Evolutionary conservation across 345 rosid species (phyloP).

Genomic region (Dipteronia sinensis): DNA sequence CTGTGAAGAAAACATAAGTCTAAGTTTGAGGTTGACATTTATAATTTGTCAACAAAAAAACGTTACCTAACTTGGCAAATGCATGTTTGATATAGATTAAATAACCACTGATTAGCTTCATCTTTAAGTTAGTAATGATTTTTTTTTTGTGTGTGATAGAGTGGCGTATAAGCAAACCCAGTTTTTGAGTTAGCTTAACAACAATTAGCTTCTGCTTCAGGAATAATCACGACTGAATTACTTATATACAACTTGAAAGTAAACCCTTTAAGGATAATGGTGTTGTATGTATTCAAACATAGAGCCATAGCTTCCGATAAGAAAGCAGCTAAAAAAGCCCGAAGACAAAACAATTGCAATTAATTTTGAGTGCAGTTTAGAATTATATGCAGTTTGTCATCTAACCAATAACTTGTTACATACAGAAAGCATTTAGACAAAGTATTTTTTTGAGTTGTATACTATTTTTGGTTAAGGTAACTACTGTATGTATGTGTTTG

Average conservation of each 20-base stretch:
- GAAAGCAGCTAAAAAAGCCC: slow-evolving; percentile 46
- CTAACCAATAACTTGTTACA: slow-evolving; percentile 34
- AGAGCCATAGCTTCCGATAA: slow-evolving; percentile 46
- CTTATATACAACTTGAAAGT: neutral
- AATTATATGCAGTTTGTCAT: no score
- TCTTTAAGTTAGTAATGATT: slow-evolving; percentile 18
- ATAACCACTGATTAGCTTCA: slow-evolving; percentile 29
- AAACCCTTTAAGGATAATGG: slow-evolving; percentile 28
- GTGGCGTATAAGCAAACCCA: slow-evolving; percentile 45
- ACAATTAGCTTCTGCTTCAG: neutral
- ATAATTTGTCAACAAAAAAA: neutral
- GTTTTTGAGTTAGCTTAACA: neutral
- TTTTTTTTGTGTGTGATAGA: slow-evolving; percentile 1
- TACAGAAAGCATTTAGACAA: no score
- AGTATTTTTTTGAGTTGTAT: no score
- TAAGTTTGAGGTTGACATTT: slow-evolving; percentile 1
- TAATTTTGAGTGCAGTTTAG: no score
- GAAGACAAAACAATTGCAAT: no score
- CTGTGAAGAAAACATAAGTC: neutral
- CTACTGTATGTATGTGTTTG: no score
- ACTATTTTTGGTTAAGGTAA: no score
- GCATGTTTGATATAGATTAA: slow-evolving; percentile 25
- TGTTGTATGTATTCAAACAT: slow-evolving; percentile 18
- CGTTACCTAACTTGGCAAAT: slow-evolving; percentile 19
- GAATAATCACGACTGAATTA: no score